These are phyloP conservation scores for Ashbya aceris DNA, from an alignment of 1,139 yeast genomes.

Conservation along the genomic window DNA sequence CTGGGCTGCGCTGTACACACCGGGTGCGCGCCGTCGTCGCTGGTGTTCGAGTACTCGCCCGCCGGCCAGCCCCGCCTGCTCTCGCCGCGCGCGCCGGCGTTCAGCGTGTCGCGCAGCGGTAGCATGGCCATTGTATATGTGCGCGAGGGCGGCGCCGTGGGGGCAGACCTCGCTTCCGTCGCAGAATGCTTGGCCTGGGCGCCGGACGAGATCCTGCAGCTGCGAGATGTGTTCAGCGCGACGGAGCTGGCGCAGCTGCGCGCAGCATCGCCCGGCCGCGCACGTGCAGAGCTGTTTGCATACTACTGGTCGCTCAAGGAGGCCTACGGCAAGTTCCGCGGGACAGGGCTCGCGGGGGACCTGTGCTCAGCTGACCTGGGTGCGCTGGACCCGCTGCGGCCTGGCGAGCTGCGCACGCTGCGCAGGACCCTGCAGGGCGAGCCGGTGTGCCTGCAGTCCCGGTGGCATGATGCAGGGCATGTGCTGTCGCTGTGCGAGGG, in stretches of 20 bases:
- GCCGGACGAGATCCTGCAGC: constrained; percentile 35
- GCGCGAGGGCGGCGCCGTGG: constrained; percentile 32
- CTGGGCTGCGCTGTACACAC: constrained; percentile 22
- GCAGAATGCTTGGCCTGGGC: constrained; percentile 33
- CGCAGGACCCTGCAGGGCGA: constrained; percentile 9
- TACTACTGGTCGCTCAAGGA: constrained; percentile 70
- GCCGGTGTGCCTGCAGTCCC: constrained; percentile 14
- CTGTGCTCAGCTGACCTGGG: constrained; percentile 31
- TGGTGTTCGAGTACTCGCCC: constrained; percentile 21
- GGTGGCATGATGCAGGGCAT: constrained; percentile 14
- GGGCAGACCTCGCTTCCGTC: constrained; percentile 55
- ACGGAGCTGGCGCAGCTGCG: constrained; percentile 34
- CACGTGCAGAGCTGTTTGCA: constrained; percentile 32
- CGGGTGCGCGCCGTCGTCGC: constrained; percentile 7
- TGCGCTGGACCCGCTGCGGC: constrained; percentile 5
- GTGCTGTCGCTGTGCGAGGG: constrained; percentile 12
- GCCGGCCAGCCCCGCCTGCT: constrained; percentile 37
- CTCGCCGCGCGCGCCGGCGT: constrained; percentile 35
- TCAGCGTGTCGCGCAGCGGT: constrained; percentile 49
- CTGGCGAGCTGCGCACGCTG: constrained; percentile 5
- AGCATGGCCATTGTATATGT: constrained; percentile 31
- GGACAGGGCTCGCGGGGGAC: constrained; percentile 52
- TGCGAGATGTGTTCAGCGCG: constrained; percentile 41
- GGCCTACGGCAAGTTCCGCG: constrained; percentile 53
- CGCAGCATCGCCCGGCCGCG: constrained; percentile 1